Evolutionary conservation across 2,329 filamentous ascomycete species (phyloP).

Genomic region (Nemania sp.): DNA sequence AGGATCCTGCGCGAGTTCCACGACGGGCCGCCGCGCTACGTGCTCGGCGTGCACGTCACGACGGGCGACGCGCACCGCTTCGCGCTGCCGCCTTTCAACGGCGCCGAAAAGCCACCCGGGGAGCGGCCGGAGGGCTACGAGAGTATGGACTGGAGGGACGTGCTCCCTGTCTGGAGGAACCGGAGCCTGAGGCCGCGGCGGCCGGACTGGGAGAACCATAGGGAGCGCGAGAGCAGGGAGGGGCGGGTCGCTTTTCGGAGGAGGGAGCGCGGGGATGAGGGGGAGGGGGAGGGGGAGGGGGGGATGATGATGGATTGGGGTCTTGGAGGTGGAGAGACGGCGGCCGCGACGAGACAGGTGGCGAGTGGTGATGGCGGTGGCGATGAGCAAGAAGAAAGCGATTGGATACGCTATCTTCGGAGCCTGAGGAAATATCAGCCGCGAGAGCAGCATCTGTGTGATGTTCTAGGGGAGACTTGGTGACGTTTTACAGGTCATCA

Average conservation of each 20-base stretch:
- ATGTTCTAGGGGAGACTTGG: conserved; percentile 19
- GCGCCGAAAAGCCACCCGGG: conserved; percentile 10
- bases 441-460: conserved; percentile 7
- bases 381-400: background rate
- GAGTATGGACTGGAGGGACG: conserved; percentile 22
- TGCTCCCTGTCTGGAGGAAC: conserved; percentile 26
- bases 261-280: background rate
- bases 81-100: conserved; percentile 31
- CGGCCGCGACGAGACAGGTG: background rate
- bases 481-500: background rate
- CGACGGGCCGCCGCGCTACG: conserved; percentile 17
- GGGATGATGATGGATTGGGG: background rate
- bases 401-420: background rate
- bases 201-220: background rate
- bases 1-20: conserved; percentile 27
- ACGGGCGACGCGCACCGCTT: background rate
- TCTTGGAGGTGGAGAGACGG: background rate
- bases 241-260: background rate
- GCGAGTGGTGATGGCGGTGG: too few relatives aligned
- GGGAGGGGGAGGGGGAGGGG: background rate
- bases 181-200: background rate
- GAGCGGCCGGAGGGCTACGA: conserved; percentile 18
- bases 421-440: conserved; percentile 12
- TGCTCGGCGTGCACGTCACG: conserved; percentile 18
- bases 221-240: background rate